Evolutionary conservation across 352 stramenopile species (phyloP).

Genomic region (Globisporangium takayamanum): DNA sequence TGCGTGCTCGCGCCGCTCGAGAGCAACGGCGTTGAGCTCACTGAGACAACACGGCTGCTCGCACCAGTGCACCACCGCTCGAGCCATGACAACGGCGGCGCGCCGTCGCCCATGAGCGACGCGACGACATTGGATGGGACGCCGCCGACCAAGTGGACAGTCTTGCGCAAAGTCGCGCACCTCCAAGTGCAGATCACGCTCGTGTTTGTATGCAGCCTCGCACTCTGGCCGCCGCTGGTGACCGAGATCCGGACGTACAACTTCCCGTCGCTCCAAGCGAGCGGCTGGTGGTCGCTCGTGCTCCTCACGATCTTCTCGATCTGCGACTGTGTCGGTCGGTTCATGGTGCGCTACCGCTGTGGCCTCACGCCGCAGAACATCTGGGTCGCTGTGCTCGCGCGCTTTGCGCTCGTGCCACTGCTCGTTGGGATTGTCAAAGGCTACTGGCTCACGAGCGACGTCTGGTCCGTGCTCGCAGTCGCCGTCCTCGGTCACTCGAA

Average conservation of each 20-base stretch:
- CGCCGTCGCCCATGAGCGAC: conserved; percentile 4
- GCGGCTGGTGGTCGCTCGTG: conserved; percentile 78
- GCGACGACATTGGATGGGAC: conserved; percentile 11
- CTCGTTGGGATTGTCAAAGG: conserved; percentile 69
- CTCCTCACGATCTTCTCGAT: conserved; percentile 74
- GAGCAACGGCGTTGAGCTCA: conserved; percentile 40
- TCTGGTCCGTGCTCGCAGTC: conserved; percentile 69
- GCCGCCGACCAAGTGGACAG: conserved; percentile 53
- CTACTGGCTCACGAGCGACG: conserved; percentile 59
- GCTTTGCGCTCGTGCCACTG: conserved; percentile 58
- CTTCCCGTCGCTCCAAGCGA: conserved; percentile 59
- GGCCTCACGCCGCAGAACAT: conserved; percentile 55
- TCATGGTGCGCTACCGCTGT: conserved; percentile 63
- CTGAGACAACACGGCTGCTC: conserved; percentile 44
- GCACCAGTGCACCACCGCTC: no score
- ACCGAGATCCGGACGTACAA: conserved; percentile 82
- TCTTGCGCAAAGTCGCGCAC: conserved; percentile 60
- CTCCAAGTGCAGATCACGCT: conserved; percentile 63
- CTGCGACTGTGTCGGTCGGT: conserved; percentile 62
- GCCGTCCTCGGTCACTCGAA: conserved; percentile 67
- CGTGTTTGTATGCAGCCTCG: conserved; percentile 65
- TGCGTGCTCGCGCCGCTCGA: conserved; percentile 29
- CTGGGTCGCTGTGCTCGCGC: conserved; percentile 51
- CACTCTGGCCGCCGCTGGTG: conserved; percentile 72
- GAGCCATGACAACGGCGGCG: neutral